Conservation (phyloP, 495 filamentous ascomycete genomes). For the Friedmanniomyces simplex region DNA sequence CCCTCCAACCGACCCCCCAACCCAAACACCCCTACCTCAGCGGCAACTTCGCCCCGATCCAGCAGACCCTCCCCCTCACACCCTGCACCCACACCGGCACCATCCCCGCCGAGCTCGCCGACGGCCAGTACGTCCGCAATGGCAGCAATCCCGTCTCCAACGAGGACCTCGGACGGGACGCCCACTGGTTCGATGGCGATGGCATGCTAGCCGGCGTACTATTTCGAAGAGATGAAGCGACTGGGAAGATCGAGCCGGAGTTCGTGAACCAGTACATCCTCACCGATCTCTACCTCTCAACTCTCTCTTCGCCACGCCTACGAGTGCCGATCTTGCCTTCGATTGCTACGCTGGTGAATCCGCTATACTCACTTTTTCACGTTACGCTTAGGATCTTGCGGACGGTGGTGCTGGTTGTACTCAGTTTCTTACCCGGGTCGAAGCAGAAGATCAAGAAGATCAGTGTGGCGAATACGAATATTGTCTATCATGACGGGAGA, state of each 20-base stretch:
- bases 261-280: constrained; percentile 57
- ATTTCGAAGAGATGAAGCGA: constrained; percentile 35
- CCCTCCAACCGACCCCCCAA: constrained; percentile 13
- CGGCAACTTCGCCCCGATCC: constrained; percentile 56
- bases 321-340: constrained; percentile 47
- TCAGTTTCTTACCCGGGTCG: constrained; percentile 45
- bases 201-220: constrained; percentile 58
- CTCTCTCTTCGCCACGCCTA: constrained; percentile 34
- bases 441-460: constrained; percentile 46
- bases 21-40: constrained; percentile 31
- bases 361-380: constrained; percentile 32
- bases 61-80: constrained; percentile 37
- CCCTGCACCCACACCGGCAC: constrained; percentile 42
- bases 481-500: constrained; percentile 54
- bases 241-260: constrained; percentile 36
- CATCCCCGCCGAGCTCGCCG: constrained; percentile 49
- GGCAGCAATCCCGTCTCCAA: constrained; percentile 57
- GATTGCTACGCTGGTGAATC: constrained; percentile 50
- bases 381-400: constrained; percentile 40
- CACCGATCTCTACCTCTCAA: constrained; percentile 50
- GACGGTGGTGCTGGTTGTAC: constrained; percentile 41
- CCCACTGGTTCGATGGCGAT: constrained; percentile 64
- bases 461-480: constrained; percentile 53
- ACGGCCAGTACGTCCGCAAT: constrained; percentile 59
- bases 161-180: constrained; percentile 42